Evolutionary conservation across 192 early-diverging fungal species (phyloP).

Genomic region (Entophlyctis luteolus): DNA sequence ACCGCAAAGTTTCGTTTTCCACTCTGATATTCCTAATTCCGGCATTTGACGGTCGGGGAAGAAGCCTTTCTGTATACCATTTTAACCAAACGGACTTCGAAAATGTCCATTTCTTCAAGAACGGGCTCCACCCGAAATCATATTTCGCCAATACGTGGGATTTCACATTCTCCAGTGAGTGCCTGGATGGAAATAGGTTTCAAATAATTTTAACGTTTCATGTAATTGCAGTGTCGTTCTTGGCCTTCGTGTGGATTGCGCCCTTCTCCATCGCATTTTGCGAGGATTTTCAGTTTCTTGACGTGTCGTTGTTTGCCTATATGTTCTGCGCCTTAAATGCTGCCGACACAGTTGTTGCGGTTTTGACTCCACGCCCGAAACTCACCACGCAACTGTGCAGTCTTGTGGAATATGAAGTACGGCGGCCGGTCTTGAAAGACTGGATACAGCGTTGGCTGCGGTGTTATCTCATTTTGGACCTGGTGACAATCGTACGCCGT

Average conservation of each 20-base stretch:
- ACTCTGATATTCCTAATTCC: not conserved
- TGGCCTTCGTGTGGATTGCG: not conserved
- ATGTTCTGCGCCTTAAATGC: not conserved
- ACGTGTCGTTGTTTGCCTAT: not conserved
- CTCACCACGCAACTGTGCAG: not conserved
- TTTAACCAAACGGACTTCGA: not conserved
- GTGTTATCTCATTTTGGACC: not conserved
- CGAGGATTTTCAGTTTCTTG: not conserved
- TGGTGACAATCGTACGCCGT: conserved; percentile 6
- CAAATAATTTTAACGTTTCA: not conserved
- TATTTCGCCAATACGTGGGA: not conserved
- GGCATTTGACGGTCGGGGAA: not conserved
- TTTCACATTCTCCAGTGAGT: not conserved
- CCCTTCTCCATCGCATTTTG: not conserved
- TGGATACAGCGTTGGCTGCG: conserved; percentile 7
- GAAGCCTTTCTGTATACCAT: not conserved
- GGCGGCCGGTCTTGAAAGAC: not conserved
- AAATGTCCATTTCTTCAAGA: not conserved
- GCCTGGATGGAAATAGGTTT: no score
- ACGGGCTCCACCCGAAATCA: not conserved
- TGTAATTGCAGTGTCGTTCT: not conserved
- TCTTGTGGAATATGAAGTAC: conserved; percentile 1
- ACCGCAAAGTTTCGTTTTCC: not conserved
- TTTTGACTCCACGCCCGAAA: conserved; percentile 1
- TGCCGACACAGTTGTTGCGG: not conserved